These are phyloP conservation scores for Chlamydomonas incerta DNA, from an alignment of 139 green algal genomes.

Conservation along the genomic window DNA sequence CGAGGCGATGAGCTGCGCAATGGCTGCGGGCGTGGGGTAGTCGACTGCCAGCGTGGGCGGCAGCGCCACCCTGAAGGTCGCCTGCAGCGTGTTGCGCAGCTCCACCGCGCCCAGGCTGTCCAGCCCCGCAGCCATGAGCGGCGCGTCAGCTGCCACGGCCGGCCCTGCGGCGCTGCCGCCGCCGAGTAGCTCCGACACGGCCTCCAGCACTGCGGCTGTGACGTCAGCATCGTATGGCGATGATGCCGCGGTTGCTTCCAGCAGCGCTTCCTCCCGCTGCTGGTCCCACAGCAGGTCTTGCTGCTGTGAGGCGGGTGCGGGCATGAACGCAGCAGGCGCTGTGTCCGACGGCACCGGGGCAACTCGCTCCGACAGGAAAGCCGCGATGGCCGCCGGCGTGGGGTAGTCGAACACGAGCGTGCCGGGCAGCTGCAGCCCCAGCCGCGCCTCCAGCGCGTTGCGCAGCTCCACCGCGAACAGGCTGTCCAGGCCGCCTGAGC, in stretches of 20 bases:
- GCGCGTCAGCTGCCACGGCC: slow-evolving; percentile 57
- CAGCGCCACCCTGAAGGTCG: slow-evolving; percentile 59
- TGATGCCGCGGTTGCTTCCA: no score
- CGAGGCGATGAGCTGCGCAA: neutral
- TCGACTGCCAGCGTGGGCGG: slow-evolving; percentile 80
- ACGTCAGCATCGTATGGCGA: neutral
- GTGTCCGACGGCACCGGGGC: no score
- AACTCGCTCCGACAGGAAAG: slow-evolving; percentile 9
- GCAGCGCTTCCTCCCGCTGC: no score
- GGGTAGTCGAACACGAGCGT: slow-evolving; percentile 87
- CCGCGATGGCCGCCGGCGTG: slow-evolving; percentile 59
- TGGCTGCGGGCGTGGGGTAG: slow-evolving; percentile 68
- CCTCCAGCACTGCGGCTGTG: neutral
- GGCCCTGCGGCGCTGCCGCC: slow-evolving; percentile 44
- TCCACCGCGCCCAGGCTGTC: slow-evolving; percentile 75
- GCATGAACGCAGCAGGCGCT: no score
- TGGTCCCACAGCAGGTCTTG: no score
- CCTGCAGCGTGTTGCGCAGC: slow-evolving; percentile 69
- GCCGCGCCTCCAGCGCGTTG: slow-evolving; percentile 72
- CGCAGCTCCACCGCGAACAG: slow-evolving; percentile 89
- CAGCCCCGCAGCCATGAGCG: slow-evolving; percentile 72
- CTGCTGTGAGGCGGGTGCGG: no score
- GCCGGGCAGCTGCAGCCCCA: slow-evolving; percentile 51
- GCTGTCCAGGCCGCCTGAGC: slow-evolving; percentile 83
- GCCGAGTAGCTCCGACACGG: slow-evolving; percentile 23